phyloP scores from a whole-genome alignment of 306 rosid genomes.

The Pueraria montana region DNA sequence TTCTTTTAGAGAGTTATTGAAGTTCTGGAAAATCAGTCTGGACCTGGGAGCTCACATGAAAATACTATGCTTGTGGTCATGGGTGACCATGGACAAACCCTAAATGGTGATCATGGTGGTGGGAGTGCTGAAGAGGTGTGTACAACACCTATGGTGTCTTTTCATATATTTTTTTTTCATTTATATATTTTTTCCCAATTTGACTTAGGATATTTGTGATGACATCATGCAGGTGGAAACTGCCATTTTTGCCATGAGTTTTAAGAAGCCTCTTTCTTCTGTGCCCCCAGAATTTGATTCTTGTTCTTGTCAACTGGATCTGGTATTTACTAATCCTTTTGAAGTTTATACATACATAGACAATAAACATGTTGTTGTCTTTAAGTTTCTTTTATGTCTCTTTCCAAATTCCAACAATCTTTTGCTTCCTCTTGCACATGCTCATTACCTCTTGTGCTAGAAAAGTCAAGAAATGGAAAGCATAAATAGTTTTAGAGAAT shows the following conservation, averaged over 20 bases:
- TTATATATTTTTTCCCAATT: background rate
- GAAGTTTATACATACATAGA: slow-evolving; percentile 18
- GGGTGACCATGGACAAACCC: slow-evolving; percentile 99
- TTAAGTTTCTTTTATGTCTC: slow-evolving; percentile 4
- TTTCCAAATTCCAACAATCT: slow-evolving; percentile 36
- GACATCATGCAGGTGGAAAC: slow-evolving; percentile 82
- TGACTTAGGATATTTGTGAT: slow-evolving; percentile 47
- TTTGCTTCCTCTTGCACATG: slow-evolving; percentile 40
- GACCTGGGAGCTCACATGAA: slow-evolving; percentile 86
- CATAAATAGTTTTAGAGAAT: slow-evolving; percentile 10
- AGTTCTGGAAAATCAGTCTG: slow-evolving; percentile 77
- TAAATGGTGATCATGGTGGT: slow-evolving; percentile 99
- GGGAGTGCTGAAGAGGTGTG: slow-evolving; percentile 95
- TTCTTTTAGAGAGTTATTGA: slow-evolving; percentile 81
- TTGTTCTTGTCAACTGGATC: slow-evolving; percentile 65
- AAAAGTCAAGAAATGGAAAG: slow-evolving; percentile 20
- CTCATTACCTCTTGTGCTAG: slow-evolving; percentile 21
- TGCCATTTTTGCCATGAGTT: slow-evolving; percentile 86
- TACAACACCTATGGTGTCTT: slow-evolving; percentile 28
- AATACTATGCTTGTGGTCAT: slow-evolving; percentile 92
- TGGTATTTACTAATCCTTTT: slow-evolving; percentile 65
- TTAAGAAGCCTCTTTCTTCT: slow-evolving; percentile 66
- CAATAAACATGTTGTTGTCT: slow-evolving; percentile 39
- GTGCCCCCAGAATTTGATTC: slow-evolving; percentile 63
- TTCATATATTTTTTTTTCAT: slow-evolving; percentile 27